Base-by-base conservation (phyloP, 768 basidiomycete genomes). In the Gloeostereum incarnatum region DNA sequence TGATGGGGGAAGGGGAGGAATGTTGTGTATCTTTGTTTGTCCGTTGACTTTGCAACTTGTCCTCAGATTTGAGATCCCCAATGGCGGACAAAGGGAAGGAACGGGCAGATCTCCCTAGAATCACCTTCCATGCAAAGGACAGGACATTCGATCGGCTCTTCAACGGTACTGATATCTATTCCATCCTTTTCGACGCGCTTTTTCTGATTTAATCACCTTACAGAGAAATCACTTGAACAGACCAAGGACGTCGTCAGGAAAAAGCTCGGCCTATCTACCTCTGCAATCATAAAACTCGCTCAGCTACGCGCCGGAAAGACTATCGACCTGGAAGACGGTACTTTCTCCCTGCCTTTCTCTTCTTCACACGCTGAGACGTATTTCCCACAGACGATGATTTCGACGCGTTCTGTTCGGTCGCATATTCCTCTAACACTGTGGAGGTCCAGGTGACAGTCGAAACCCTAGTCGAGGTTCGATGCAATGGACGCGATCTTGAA, bases 291-390 rank as follows among this genome's bases (percentile, higher is more conserved):
- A 17, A 47, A 52, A 6, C 58, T 75, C 18, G 49, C 60, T 16
- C 84, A 84, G 46, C 48, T 83, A 33, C 69, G 79, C 23, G 65
- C 65, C 16, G 71, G 63, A 6, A 60, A 59, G 41, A 51, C 54
- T 10, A 68, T 87, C 17, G 81, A 82, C 52, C 64, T 90, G n/a
- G 84, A 84, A 24, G 85, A 89, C 51, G 81, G 87, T 85, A 47
- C 44, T 14, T 40, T 30, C n/a, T 26, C 31, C 32, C 23, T 24
- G 20, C 14, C 27, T 6, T 17, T 16, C 31, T 35, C 36, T 36
- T 40, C 36, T n/a, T 14, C 39, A 26, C 32, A 24, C 27, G 27
- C 34, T 41, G 10, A 36, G 41, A 26, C 27, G 17, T 37, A 29
- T 45, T 22, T 16, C 20, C 9, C 5, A 7, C 45, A 89, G 86